phyloP scores from a whole-genome alignment of 768 basidiomycete genomes.

The Naganishia vishniacii region DNA sequence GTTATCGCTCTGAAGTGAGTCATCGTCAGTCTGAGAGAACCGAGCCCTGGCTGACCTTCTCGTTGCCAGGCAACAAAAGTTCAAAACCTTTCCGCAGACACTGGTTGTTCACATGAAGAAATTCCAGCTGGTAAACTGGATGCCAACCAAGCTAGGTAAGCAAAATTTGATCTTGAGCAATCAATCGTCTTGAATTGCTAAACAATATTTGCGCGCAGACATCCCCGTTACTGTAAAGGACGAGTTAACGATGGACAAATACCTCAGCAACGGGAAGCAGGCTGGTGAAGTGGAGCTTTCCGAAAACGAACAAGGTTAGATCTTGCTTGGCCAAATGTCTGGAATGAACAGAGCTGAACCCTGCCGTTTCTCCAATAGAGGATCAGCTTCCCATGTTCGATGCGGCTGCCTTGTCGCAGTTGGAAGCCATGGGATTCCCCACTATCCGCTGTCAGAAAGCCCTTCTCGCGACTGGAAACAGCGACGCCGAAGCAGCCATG shows the following conservation, averaged over 20 bases:
- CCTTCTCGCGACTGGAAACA: conserved; percentile 71
- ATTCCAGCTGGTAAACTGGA: conserved; percentile 93
- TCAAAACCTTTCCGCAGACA: conserved; percentile 81
- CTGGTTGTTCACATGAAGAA: conserved; percentile 86
- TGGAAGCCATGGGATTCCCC: conserved; percentile 91
- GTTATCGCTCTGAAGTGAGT: conserved; percentile 70
- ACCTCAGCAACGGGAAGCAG: conserved; percentile 67
- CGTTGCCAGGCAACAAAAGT: conserved; percentile 60
- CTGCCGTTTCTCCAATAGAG: too few relatives aligned
- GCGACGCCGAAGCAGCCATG: conserved; percentile 75
- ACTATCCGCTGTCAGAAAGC: conserved; percentile 79
- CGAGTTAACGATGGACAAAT: conserved; percentile 61
- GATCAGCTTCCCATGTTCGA: conserved; percentile 63
- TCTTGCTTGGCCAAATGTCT: background rate
- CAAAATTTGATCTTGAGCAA: background rate
- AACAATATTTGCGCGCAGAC: conserved; percentile 53
- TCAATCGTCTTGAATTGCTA: conserved; percentile 13
- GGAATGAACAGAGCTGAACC: background rate
- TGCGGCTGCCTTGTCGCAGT: conserved; percentile 63
- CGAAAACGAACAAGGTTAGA: conserved; percentile 52
- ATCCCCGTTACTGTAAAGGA: conserved; percentile 73
- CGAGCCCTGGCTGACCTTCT: background rate
- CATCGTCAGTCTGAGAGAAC: background rate
- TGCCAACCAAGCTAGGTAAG: conserved; percentile 83
- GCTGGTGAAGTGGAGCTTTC: conserved; percentile 65